Conservation (phyloP, 345 rosid genomes). For the Brassica cretica region DNA sequence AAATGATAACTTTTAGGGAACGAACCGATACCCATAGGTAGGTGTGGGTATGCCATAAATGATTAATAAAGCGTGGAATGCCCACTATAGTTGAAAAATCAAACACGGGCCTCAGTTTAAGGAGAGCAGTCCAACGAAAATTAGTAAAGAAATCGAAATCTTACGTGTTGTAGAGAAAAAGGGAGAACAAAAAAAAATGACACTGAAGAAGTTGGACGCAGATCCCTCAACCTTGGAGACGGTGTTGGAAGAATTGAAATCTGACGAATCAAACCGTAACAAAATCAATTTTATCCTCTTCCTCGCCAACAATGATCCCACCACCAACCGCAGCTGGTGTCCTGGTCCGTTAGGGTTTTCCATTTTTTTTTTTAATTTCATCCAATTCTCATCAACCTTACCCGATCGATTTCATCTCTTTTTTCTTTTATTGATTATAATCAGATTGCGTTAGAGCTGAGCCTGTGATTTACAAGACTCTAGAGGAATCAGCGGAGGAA, state of each 20-base stretch:
- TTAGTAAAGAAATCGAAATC: background rate
- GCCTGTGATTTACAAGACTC: conserved; percentile 73
- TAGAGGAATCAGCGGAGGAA: conserved; percentile 60
- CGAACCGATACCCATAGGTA: background rate
- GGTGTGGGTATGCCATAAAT: too few relatives aligned
- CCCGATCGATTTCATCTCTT: background rate
- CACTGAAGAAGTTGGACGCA: conserved; percentile 55
- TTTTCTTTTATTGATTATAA: background rate
- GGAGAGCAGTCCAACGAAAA: background rate
- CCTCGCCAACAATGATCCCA: conserved; percentile 79
- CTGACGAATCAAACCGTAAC: conserved; percentile 50
- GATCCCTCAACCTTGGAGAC: conserved; percentile 53
- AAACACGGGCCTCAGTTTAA: background rate
- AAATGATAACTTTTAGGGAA: background rate
- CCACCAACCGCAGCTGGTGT: conserved; percentile 79
- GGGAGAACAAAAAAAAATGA: conserved; percentile 40
- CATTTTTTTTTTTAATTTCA: background rate
- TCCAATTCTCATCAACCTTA: background rate
- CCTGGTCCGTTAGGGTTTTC: conserved; percentile 50
- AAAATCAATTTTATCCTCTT: conserved; percentile 75
- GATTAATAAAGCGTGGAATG: background rate
- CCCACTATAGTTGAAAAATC: background rate
- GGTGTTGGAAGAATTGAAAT: conserved; percentile 53
- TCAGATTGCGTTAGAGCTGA: conserved; percentile 93
- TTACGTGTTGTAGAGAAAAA: background rate